Evolutionary conservation across 306 rosid genomes (phyloP).

Genomic region (Aeschynomene evenia): DNA sequence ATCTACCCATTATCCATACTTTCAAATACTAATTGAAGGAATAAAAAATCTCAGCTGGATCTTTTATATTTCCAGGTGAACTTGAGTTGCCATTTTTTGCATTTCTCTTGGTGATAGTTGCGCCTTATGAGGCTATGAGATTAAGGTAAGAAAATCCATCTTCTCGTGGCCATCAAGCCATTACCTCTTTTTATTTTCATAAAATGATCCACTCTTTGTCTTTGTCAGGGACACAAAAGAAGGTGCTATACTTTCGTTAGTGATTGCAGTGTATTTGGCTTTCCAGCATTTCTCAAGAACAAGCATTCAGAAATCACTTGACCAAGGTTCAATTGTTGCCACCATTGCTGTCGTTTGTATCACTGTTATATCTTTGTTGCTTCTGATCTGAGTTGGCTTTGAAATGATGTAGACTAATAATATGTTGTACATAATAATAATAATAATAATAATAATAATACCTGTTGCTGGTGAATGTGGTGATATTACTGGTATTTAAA

Average conservation of each 20-base stretch:
- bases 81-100: constrained; percentile 86
- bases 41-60: neutral
- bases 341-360: constrained; percentile 59
- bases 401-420: constrained; percentile 16
- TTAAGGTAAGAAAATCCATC: constrained; percentile 43
- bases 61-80: constrained; percentile 53
- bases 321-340: constrained; percentile 84
- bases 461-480: neutral
- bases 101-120: constrained; percentile 65
- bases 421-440: constrained; percentile 35
- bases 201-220: constrained; percentile 23
- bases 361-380: constrained; percentile 51
- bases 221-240: constrained; percentile 72
- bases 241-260: constrained; percentile 65
- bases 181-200: neutral
- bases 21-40: constrained; percentile 1
- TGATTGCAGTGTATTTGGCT: constrained; percentile 77
- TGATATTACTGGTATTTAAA: neutral
- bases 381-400: constrained; percentile 57
- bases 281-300: constrained; percentile 89
- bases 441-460: constrained; percentile 24
- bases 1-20: constrained; percentile 8
- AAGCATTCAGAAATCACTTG: constrained; percentile 67
- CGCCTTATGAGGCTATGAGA: constrained; percentile 66
- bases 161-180: constrained; percentile 2